Percentiles rank a stretch among this genome's conserved stretches.
phyloP scores from a whole-genome alignment of 78 protist genomes.

The Abeoforma whisleri region DNA sequence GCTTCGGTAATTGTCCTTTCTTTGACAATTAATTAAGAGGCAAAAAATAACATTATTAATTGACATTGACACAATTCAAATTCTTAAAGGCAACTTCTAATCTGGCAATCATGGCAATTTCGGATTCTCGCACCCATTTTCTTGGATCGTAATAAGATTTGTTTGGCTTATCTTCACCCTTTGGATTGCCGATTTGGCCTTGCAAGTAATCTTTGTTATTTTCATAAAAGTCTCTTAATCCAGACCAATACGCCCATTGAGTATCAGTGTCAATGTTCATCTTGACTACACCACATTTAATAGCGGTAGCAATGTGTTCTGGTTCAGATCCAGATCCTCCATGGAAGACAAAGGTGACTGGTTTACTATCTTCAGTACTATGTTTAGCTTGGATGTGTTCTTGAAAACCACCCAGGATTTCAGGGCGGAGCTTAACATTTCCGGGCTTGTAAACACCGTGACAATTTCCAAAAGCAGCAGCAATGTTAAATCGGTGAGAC shows the following conservation, averaged over 20 bases:
- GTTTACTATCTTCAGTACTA: slow-evolving; percentile 38
- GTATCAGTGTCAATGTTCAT: slow-evolving; percentile 72
- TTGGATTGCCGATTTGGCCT: slow-evolving; percentile 62
- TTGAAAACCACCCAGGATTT: slow-evolving; percentile 56
- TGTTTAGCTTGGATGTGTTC: slow-evolving; percentile 40
- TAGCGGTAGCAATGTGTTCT: slow-evolving; percentile 50
- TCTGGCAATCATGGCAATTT: slow-evolving; percentile 46
- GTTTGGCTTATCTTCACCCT: slow-evolving; percentile 61
- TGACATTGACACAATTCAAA: slow-evolving; percentile 8
- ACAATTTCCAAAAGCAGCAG: slow-evolving; percentile 69
- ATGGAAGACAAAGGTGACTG: slow-evolving; percentile 60
- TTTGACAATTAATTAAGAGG: too few species aligned
- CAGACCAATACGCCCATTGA: slow-evolving; percentile 68
- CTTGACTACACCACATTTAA: slow-evolving; percentile 55
- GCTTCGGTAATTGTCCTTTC: too few species aligned
- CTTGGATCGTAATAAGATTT: slow-evolving; percentile 64
- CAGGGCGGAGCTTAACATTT: slow-evolving; percentile 56
- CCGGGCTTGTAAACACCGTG: slow-evolving; percentile 70
- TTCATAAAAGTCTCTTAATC: slow-evolving; percentile 41
- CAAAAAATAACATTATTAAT: too few species aligned
- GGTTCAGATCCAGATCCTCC: slow-evolving; percentile 63
- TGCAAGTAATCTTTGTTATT: slow-evolving; percentile 56
- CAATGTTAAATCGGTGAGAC: slow-evolving; percentile 48
- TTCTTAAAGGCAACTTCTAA: slow-evolving; percentile 38
- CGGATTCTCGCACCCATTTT: slow-evolving; percentile 53